Percentiles rank a stretch among this genome's conserved stretches.
phyloP scores from a whole-genome alignment of 768 basidiomycete genomes.

The Dendrothele bispora region DNA sequence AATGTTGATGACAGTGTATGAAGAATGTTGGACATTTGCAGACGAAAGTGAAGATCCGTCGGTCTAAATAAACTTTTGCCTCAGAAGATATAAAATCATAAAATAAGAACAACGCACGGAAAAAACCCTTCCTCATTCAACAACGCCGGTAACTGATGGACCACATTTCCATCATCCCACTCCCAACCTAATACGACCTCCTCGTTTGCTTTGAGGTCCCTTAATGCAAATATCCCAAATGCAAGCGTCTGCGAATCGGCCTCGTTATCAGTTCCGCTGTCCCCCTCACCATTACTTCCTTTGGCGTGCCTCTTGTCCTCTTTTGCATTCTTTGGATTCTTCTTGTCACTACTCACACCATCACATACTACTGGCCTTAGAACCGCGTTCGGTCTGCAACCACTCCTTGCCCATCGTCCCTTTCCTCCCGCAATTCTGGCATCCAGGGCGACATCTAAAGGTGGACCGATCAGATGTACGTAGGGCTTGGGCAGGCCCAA shows the following conservation, averaged over 20 bases:
- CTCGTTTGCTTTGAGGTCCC: constrained; percentile 74
- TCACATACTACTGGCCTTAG: constrained; percentile 53
- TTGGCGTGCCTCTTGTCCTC: too few relatives aligned
- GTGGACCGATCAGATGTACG: constrained; percentile 77
- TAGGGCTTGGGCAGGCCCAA: constrained; percentile 82
- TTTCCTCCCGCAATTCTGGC: constrained; percentile 68
- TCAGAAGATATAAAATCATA: constrained; percentile 9
- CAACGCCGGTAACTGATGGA: constrained; percentile 75
- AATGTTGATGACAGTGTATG: constrained; percentile 71
- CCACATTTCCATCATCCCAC: constrained; percentile 91
- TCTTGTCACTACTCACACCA: too few relatives aligned
- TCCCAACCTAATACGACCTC: constrained; percentile 94
- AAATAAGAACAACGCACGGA: constrained; percentile 43
- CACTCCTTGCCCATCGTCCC: constrained; percentile 60
- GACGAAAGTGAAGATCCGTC: constrained; percentile 50
- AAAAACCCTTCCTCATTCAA: constrained; percentile 57
- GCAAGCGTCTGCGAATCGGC: too few relatives aligned
- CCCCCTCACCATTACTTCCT: too few relatives aligned
- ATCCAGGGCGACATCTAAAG: constrained; percentile 79
- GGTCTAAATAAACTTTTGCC: constrained; percentile 10
- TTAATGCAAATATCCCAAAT: constrained; percentile 80
- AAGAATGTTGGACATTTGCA: constrained; percentile 69
- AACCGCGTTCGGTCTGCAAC: constrained; percentile 69
- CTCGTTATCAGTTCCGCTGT: too few relatives aligned
- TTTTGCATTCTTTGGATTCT: too few relatives aligned